Percentiles rank a stretch among this genome's conserved stretches.
phyloP scores from a whole-genome alignment of 2,329 filamentous ascomycete species.

The Sclerotinia glacialis region DNA sequence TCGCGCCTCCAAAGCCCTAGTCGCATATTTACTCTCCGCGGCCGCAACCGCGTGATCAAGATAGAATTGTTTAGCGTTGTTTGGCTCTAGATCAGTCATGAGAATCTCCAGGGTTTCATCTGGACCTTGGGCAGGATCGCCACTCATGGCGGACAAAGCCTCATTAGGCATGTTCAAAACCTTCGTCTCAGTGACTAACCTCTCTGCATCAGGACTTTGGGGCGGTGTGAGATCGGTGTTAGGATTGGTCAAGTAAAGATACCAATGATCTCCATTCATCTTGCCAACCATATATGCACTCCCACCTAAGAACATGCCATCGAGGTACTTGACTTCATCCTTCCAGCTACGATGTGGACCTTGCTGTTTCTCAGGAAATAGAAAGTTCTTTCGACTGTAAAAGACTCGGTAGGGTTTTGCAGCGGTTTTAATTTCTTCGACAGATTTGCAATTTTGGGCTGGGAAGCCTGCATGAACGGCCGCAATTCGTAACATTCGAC shows the following conservation, averaged over 20 bases:
- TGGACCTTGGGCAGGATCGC: constrained; percentile 37
- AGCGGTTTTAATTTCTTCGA: constrained; percentile 66
- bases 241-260: constrained; percentile 92
- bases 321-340: constrained; percentile 88
- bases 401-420: constrained; percentile 94
- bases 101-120: constrained; percentile 77
- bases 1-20: constrained; percentile 62
- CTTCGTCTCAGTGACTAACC: constrained; percentile 40
- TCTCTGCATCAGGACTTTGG: constrained; percentile 63
- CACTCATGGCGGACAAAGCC: constrained; percentile 34
- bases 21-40: constrained; percentile 75
- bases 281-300: constrained; percentile 99
- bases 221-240: constrained; percentile 78
- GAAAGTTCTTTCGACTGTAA: constrained; percentile 98
- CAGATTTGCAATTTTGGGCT: constrained; percentile 65
- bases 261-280: constrained; percentile 99
- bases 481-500: constrained; percentile 89
- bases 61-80: constrained; percentile 70
- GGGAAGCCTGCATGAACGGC: constrained; percentile 86
- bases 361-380: constrained; percentile 91
- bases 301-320: constrained; percentile 85
- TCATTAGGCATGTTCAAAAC: constrained; percentile 39
- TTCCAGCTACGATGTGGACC: constrained; percentile 97
- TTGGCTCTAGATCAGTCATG: constrained; percentile 68
- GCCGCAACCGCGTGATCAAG: constrained; percentile 83